These are phyloP conservation scores for Opeltia flavorubescens DNA, from an alignment of 495 filamentous ascomycete species.

Conservation along the genomic window DNA sequence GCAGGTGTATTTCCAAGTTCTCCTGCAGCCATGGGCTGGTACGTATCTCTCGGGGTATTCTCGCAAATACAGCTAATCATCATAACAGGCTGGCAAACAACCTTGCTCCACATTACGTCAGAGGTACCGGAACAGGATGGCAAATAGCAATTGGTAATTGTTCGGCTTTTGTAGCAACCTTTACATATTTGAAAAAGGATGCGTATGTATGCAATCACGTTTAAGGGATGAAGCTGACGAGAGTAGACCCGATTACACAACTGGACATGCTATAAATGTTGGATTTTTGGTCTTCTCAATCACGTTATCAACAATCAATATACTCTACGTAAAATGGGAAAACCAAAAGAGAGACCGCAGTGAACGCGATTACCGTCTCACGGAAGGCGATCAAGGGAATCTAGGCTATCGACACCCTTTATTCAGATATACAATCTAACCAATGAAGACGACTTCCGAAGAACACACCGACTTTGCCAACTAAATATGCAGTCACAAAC, in stretches of 20 bases:
- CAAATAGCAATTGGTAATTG: slow-evolving; percentile 33
- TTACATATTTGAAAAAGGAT: slow-evolving; percentile 32
- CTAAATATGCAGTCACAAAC: too few species aligned
- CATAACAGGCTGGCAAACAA: slow-evolving; percentile 12
- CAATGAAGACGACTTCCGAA: too few species aligned
- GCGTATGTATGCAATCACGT: slow-evolving; percentile 19
- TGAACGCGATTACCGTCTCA: slow-evolving; percentile 26
- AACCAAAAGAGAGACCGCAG: slow-evolving; percentile 28
- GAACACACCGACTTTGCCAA: too few species aligned
- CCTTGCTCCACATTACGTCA: slow-evolving; percentile 31
- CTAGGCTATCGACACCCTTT: slow-evolving; percentile 31
- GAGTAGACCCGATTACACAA: slow-evolving; percentile 26
- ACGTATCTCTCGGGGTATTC: background rate
- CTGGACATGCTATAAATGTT: slow-evolving; percentile 33
- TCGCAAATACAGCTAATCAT: background rate
- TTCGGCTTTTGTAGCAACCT: slow-evolving; percentile 37
- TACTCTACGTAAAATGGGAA: slow-evolving; percentile 32
- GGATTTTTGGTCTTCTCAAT: slow-evolving; percentile 27
- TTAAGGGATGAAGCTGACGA: too few species aligned
- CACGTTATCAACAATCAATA: slow-evolving; percentile 20
- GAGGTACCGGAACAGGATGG: slow-evolving; percentile 32
- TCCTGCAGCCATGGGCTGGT: slow-evolving; percentile 13
- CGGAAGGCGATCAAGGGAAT: slow-evolving; percentile 18
- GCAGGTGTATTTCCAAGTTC: slow-evolving; percentile 11
- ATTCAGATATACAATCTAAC: slow-evolving; percentile 32